Base-by-base conservation (phyloP, 805 yeast species). In the Kluyveromyces nonfermentans region DNA sequence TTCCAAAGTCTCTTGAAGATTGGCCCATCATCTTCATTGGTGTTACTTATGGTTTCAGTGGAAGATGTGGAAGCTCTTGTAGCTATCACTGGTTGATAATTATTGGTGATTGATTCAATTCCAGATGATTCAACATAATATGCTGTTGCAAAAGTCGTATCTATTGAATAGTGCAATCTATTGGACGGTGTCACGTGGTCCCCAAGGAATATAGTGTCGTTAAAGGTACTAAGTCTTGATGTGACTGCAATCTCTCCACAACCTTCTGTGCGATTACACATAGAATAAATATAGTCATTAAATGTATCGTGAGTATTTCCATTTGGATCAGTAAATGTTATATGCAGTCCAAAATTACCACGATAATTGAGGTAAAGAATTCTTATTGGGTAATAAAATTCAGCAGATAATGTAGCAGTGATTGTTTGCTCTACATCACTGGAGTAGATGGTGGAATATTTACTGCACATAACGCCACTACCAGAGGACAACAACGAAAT, bases 331-430 rank as follows among this genome's bases (percentile, higher is more conserved):
- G 46, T 46, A 30, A 54, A 52, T 5, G 48, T 37, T n/a, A 55
- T 45, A 10, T 45, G 43, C 21, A 53, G 38, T 14, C 47, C 45
- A 30, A 51, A 55, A 9, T 42, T 42, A 41, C 46, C 49, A 16
- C 44, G 44, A 33, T 48, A 46, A 40, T 62, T 61, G n/a, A 51
- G 46, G 34, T 44, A 56, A 14, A 56, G 52, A 15, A 60, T 45
- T 43, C 61, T 54, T 3, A 60, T 40, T 10, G 68, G 68, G 45
- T 62, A 63, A 43, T 53, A 56, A 31, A 42, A 41, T n/a, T 65
- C 66, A 4, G 50, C 54, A 4, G 45, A 28, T 35, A 60, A 48
- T 28, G 53, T 51, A n/a, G 50, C 44, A 5, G 55, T 40, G 16
- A 34, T 33, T 1, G 35, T n/a, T 17, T 38, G 18, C 12, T 10